A percentile compares a stretch with the other conserved stretches of the same genome.
Conservation (phyloP, 805 yeast species). For the Suhomyces canberraensis region DNA sequence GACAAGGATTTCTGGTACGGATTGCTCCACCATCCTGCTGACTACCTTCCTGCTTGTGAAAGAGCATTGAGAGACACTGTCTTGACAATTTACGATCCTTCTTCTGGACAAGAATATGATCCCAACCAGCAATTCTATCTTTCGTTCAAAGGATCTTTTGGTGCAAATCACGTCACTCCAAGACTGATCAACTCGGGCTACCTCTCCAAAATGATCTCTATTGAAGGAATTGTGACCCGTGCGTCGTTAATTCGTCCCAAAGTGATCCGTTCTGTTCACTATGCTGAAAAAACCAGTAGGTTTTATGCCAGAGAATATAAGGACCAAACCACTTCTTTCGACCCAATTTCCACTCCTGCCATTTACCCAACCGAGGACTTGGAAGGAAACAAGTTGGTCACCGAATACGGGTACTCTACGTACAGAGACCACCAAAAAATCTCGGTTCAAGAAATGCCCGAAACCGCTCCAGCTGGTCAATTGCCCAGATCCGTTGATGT, state of each 20-base stretch:
- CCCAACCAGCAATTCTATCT: constrained; percentile 66
- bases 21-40: constrained; percentile 71
- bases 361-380: constrained; percentile 91
- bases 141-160: constrained; percentile 88
- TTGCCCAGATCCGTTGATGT: constrained; percentile 91
- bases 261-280: constrained; percentile 86
- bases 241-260: constrained; percentile 94
- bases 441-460: constrained; percentile 96
- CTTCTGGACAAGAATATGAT: constrained; percentile 46
- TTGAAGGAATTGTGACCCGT: constrained; percentile 94
- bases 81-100: constrained; percentile 64
- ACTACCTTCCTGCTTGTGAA: constrained; percentile 84
- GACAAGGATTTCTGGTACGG: constrained; percentile 79
- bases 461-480: constrained; percentile 96
- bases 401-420: constrained; percentile 91
- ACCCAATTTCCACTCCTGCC: constrained; percentile 77
- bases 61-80: constrained; percentile 81
- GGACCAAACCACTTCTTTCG: constrained; percentile 88
- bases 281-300: constrained; percentile 76
- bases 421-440: constrained; percentile 93
- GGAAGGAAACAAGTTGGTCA: constrained; percentile 81
- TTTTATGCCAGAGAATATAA: constrained; percentile 90
- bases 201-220: constrained; percentile 76
- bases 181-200: constrained; percentile 76
- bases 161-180: constrained; percentile 82